phyloP scores from a whole-genome alignment of 371 early-diverging fungal species.

The Actinomucor elegans region DNA sequence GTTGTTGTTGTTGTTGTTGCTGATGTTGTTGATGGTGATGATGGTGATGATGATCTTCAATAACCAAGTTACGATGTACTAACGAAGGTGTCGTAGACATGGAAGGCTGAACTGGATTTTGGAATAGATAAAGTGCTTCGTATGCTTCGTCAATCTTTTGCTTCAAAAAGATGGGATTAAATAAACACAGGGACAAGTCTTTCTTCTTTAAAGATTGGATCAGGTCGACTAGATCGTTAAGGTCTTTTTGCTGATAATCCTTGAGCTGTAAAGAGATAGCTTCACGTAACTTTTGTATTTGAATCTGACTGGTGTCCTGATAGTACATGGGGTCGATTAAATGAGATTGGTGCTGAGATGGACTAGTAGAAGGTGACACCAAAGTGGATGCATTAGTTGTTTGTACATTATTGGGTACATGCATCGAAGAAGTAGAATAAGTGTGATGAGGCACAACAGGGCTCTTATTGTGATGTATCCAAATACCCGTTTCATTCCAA shows the following conservation, averaged over 20 bases:
- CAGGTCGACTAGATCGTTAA: conserved; percentile 41
- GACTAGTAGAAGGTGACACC: conserved; percentile 15
- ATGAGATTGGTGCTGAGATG: no score
- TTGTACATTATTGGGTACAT: conserved; percentile 10
- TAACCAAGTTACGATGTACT: conserved; percentile 3
- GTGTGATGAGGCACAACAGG: conserved; percentile 6
- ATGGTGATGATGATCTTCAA: conserved; percentile 1
- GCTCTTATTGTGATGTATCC: conserved; percentile 13
- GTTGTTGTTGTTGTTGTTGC: background rate
- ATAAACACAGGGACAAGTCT: conserved; percentile 46
- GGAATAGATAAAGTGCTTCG: conserved; percentile 27
- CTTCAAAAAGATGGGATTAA: conserved; percentile 38
- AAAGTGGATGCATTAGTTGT: conserved; percentile 7
- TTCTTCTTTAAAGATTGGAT: conserved; percentile 39
- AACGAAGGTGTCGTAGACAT: conserved; percentile 15
- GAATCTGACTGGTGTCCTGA: conserved; percentile 9
- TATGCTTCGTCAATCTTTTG: conserved; percentile 41
- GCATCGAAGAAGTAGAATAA: conserved; percentile 6
- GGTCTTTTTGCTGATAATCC: conserved; percentile 17
- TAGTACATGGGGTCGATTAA: conserved; percentile 2
- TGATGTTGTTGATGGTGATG: background rate
- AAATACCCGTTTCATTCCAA: conserved; percentile 20
- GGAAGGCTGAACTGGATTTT: conserved; percentile 2
- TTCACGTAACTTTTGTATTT: conserved; percentile 32
- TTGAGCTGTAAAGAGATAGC: conserved; percentile 23